Evolutionary conservation across 164 flowering plant species (phyloP), one percentile per base, ranked within the genome.

Genomic region (Vitis labrusca): DNA sequence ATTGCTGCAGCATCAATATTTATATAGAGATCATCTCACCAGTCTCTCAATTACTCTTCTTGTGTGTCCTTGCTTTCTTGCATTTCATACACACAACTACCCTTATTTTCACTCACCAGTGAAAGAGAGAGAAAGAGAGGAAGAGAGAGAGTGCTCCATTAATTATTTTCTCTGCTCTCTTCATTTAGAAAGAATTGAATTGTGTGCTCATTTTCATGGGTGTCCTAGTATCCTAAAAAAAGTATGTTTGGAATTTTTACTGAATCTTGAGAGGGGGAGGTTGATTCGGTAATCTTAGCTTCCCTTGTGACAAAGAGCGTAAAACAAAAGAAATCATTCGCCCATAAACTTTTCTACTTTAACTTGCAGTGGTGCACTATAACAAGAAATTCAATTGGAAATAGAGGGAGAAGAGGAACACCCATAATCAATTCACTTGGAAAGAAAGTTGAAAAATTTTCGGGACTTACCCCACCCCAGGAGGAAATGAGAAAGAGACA

Each of bases 401-500:
- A 9, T 9, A 17, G 12, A 37, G 44, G 5, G 7, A 37, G 44
- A 37, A 37, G 44, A 3, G 7, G 44, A 37, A 37, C 44, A 37
- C 44, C 44, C 44, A 37, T 6, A 3, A 37, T 37, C 44, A 37
- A 37, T 37, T 37, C 44, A 37, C 6, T 37, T 37, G 44, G 27
- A 23, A 11, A 67, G 16, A 50, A 6, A 44, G 56, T 11, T 12
- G 16, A 16, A 17, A 11, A 17, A 12, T 9, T 3, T 50, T 4
- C 27, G 19, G 54, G 48, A 73, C 91, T 80, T 84, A 93, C 99
- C 97, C 96, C 0, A 84, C 78, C 0, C 91, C 94, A 7, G 89
- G 94, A 64, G 91, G 85, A 58, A 93, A 95, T 60, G 96, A 84
- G 92, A 93, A 95, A 65, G 99, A 95, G 69, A 88, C 91, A 63